Percentiles rank a stretch among this genome's conserved stretches.
phyloP scores from a whole-genome alignment of 2,329 filamentous ascomycete species.

The Zalaria obscura region DNA sequence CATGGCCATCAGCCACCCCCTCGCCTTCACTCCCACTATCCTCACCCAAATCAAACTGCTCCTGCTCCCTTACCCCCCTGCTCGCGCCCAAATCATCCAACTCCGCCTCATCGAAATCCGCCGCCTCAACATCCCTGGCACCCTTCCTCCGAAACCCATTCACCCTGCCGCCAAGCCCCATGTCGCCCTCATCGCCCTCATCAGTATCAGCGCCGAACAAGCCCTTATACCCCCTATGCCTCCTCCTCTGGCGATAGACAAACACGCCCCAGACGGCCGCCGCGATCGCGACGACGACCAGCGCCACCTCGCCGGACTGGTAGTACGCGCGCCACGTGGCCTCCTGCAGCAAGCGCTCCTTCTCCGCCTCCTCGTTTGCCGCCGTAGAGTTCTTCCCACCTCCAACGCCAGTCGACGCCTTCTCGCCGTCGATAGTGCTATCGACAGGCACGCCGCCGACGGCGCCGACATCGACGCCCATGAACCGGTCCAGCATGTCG shows the following conservation, averaged over 20 bases:
- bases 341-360: slow-evolving; percentile 61
- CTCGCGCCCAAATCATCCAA: slow-evolving; percentile 37
- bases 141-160: slow-evolving; percentile 23
- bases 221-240: slow-evolving; percentile 30
- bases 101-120: slow-evolving; percentile 48
- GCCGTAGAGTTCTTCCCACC: slow-evolving; percentile 55
- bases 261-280: slow-evolving; percentile 63
- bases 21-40: slow-evolving; percentile 3
- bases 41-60: slow-evolving; percentile 8
- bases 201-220: slow-evolving; percentile 19
- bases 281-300: slow-evolving; percentile 66
- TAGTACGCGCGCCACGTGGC: slow-evolving; percentile 84
- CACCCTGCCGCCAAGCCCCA: slow-evolving; percentile 33
- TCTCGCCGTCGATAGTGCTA: slow-evolving; percentile 73
- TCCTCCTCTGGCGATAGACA: slow-evolving; percentile 42
- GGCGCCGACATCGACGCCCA: slow-evolving; percentile 77
- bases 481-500: slow-evolving; percentile 96
- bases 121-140: slow-evolving; percentile 41
- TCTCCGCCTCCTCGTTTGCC: slow-evolving; percentile 50
- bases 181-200: slow-evolving; percentile 28
- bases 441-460: slow-evolving; percentile 73
- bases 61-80: slow-evolving; percentile 13
- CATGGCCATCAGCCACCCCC: background rate
- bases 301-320: slow-evolving; percentile 71
- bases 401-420: slow-evolving; percentile 65